phyloP scores from a whole-genome alignment of 495 filamentous ascomycete species.

The Hypoxylon lenormandii region DNA sequence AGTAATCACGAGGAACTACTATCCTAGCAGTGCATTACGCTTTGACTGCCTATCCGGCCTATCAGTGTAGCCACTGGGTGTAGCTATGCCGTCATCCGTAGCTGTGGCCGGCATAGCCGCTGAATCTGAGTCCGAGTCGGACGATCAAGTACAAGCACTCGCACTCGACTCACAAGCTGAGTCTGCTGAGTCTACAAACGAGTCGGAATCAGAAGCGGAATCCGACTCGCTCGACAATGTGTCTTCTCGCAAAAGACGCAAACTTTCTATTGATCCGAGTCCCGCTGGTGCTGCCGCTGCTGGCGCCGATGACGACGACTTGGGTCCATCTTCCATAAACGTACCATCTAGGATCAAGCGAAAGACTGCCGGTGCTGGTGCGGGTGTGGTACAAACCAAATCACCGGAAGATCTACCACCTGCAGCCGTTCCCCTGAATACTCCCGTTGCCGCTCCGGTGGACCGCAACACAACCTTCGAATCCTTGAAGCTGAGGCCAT shows the following conservation, averaged over 20 bases:
- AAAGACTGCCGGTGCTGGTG: conserved; percentile 25
- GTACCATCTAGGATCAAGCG: conserved; percentile 65
- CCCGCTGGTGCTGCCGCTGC: conserved; percentile 22
- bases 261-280: conserved; percentile 50
- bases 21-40: conserved; percentile 15
- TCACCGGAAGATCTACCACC: conserved; percentile 18
- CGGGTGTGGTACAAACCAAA: conserved; percentile 17
- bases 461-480: conserved; percentile 75
- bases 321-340: conserved; percentile 49
- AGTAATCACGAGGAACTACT: conserved; percentile 11
- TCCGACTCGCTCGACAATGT: conserved; percentile 63
- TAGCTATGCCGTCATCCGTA: conserved; percentile 41
- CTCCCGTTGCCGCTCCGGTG: conserved; percentile 50
- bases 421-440: conserved; percentile 40
- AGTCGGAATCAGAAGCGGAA: conserved; percentile 39
- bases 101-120: conserved; percentile 32
- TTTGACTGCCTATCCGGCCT: conserved; percentile 16
- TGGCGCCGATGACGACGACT: no score
- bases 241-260: conserved; percentile 63
- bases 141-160: conserved; percentile 24
- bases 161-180: conserved; percentile 11
- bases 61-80: conserved; percentile 24
- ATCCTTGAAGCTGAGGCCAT: conserved; percentile 79
- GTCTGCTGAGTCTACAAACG: conserved; percentile 17
- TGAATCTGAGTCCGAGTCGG: conserved; percentile 44